Evolutionary conservation across 2,329 filamentous ascomycete species (phyloP), one percentile per base, ranked within the genome.

Genomic region (Huntiella omanensis): DNA sequence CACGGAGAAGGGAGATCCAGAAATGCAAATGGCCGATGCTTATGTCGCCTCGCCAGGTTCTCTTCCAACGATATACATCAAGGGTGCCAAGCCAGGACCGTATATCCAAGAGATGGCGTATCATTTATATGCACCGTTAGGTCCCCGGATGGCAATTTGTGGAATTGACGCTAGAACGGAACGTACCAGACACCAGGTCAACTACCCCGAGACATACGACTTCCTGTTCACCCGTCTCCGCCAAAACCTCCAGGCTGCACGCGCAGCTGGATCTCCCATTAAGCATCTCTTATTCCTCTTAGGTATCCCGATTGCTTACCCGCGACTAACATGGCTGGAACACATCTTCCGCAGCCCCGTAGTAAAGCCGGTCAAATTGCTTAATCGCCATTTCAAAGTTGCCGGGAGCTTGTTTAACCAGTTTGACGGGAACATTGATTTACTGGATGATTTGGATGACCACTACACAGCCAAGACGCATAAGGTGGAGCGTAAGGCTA

Each of bases 261-360:
- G 64, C 58, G 71, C 56, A 51, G 72, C 64, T 2, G 81, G 80
- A 47, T 76, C 83, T 16, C 83, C 86, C 0, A 88, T 92, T 54
- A 85, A 80, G 57, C 91, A 98, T 59, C 61, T 98, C 54, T 78
- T 96, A 51, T 71, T 96, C 16, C 68, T 98, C 4, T 68, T 94
- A 6, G 87, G 88, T 44, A 85, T 96, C 44, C 83, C 83, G 2
- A 81, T 91, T 56, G 83, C 83, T 1, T 91, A 88, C 58, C 83
- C 83, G 70, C 84, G 88, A 54, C 69, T 95, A 46, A 91, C 87
- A n/a, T 95, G 88, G 88, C 70, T 95, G 4, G 88, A 96, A 59
- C 95, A 94, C 56, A 82, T 95, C 49, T 74, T 96, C 54, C 73
- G 73, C 12, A 92, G 84, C 50, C 87, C 88, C 0, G 54, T 95